A percentile compares a stretch with the other conserved stretches of the same genome.
Evolutionary conservation across 495 filamentous ascomycete species (phyloP).

Genomic region (Tuber indicum): DNA sequence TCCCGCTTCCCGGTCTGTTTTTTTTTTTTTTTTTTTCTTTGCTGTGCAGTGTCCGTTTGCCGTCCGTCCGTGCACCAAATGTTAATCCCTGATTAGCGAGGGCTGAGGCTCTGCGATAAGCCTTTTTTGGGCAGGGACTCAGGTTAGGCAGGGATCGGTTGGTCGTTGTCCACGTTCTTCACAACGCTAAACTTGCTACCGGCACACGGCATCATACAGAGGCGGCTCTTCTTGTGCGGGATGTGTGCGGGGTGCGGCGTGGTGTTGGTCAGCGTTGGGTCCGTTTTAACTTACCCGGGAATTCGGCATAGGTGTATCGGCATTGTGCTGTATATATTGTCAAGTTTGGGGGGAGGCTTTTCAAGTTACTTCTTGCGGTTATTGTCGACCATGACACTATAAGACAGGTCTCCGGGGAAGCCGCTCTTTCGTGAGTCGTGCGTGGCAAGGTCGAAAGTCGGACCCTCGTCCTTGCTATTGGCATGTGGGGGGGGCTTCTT

Average conservation of each 20-base stretch:
- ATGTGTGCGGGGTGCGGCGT: background rate
- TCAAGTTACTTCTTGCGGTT: background rate
- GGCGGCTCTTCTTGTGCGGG: background rate
- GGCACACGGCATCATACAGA: background rate
- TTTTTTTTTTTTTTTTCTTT: constrained; percentile 10
- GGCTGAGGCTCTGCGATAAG: background rate
- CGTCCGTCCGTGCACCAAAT: background rate
- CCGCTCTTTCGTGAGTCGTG: background rate
- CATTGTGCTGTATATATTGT: too few relatives aligned
- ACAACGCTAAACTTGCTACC: background rate
- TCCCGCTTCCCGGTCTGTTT: constrained; percentile 18
- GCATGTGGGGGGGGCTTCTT: background rate
- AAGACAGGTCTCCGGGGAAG: background rate
- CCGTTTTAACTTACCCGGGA: background rate
- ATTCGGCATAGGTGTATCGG: background rate
- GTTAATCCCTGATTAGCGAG: background rate
- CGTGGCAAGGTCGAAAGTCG: background rate
- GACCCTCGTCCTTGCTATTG: background rate
- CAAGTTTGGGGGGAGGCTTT: too few relatives aligned
- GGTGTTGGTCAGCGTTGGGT: background rate
- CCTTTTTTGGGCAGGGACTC: background rate
- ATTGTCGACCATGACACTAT: background rate
- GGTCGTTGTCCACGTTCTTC: background rate
- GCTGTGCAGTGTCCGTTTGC: background rate
- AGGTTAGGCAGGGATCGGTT: background rate